phyloP scores from a whole-genome alignment of 2,329 filamentous ascomycete genomes.

The Hypoxylon sp. region DNA sequence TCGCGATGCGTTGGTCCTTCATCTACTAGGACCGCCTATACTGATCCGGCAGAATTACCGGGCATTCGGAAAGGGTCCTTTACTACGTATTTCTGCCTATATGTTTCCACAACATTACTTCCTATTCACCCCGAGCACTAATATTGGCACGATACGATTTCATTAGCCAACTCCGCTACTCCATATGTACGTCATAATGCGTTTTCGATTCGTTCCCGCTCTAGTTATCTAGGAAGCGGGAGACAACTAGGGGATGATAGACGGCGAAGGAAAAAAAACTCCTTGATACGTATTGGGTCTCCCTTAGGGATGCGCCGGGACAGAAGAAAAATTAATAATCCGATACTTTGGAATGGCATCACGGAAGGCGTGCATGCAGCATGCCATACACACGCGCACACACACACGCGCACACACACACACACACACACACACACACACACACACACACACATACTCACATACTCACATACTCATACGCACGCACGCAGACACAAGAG shows the following conservation, averaged over 20 bases:
- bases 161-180: constrained; percentile 8
- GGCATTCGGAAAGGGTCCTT: constrained; percentile 1
- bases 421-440: no score
- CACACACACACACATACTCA: constrained; percentile 3
- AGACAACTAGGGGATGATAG: background rate
- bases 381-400: constrained; percentile 21
- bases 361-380: constrained; percentile 28
- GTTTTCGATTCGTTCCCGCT: constrained; percentile 10
- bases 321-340: constrained; percentile 26
- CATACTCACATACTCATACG: no score
- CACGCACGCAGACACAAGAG: constrained; percentile 2
- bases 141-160: constrained; percentile 5
- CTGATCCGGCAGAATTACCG: no score
- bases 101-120: constrained; percentile 15
- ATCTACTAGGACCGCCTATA: background rate
- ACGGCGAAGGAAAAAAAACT: background rate
- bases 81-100: constrained; percentile 3
- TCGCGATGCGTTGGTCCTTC: background rate
- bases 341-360: constrained; percentile 20
- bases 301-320: background rate
- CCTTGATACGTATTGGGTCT: constrained; percentile 1
- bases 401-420: background rate
- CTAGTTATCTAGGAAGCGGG: constrained; percentile 1
- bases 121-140: constrained; percentile 8
- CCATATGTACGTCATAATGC: constrained; percentile 36